phyloP scores from a whole-genome alignment of 1,284 basidiomycete genomes.

The Erythrobasidium hasegawianum region DNA sequence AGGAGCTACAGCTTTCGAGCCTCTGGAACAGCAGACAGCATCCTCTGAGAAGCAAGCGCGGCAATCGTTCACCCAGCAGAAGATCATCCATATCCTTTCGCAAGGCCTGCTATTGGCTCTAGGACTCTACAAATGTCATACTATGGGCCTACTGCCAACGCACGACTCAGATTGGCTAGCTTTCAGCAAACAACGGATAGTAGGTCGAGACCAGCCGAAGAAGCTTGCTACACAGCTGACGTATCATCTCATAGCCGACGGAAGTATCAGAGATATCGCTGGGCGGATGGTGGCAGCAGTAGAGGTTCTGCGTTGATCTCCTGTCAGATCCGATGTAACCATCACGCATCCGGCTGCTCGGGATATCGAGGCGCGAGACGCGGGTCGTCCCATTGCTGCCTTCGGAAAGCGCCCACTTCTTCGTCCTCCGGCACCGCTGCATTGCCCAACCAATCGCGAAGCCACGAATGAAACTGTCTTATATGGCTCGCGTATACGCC shows the following conservation, averaged over 20 bases:
- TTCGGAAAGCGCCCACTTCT: constrained; percentile 39
- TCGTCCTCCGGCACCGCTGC: constrained; percentile 55
- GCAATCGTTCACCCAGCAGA: constrained; percentile 39
- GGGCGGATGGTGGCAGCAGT: constrained; percentile 3
- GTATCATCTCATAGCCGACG: background rate
- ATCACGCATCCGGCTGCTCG: no score
- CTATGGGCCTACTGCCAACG: constrained; percentile 46
- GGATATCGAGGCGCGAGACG: background rate
- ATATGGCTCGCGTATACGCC: constrained; percentile 60
- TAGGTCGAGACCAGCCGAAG: background rate
- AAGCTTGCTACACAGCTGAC: background rate
- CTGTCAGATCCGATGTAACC: no score
- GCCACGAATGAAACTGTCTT: constrained; percentile 58
- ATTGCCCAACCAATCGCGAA: constrained; percentile 63
- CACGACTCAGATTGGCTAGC: constrained; percentile 44
- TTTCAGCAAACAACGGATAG: constrained; percentile 33
- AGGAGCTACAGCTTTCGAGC: constrained; percentile 39
- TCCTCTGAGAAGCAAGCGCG: constrained; percentile 19
- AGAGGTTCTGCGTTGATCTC: no score
- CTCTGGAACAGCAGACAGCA: constrained; percentile 36
- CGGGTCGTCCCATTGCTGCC: constrained; percentile 26
- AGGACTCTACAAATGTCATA: constrained; percentile 45
- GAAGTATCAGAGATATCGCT: constrained; percentile 8
- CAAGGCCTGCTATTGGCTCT: constrained; percentile 43
- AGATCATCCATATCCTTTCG: constrained; percentile 43